Percentiles rank a stretch among this genome's conserved stretches.
Conservation (phyloP, 305 asterid species). For the Withania somnifera region DNA sequence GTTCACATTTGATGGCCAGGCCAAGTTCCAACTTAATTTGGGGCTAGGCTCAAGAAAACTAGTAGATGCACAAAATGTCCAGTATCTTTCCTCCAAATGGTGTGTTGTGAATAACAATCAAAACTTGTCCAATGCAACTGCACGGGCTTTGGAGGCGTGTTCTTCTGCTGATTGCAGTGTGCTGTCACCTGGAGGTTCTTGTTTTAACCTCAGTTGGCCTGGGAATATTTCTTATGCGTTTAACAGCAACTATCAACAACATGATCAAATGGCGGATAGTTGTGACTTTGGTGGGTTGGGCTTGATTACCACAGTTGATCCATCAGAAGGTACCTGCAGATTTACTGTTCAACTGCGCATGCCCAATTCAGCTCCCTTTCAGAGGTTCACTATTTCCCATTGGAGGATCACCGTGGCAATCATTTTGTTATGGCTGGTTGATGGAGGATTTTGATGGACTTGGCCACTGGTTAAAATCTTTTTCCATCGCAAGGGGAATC, state of each 20-base stretch:
- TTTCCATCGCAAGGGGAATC: background rate
- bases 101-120: constrained; percentile 71
- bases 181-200: constrained; percentile 49
- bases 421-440: constrained; percentile 23
- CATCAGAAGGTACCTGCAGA: constrained; percentile 55
- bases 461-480: background rate
- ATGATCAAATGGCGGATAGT: constrained; percentile 45
- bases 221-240: constrained; percentile 65
- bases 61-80: constrained; percentile 49
- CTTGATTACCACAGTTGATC: constrained; percentile 73
- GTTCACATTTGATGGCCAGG: constrained; percentile 84
- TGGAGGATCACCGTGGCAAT: constrained; percentile 19
- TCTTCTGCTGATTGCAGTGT: constrained; percentile 58
- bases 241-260: constrained; percentile 66
- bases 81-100: constrained; percentile 64
- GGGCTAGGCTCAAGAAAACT: constrained; percentile 43
- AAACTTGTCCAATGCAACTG: constrained; percentile 44
- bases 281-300: constrained; percentile 70
- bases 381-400: constrained; percentile 1
- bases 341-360: constrained; percentile 42
- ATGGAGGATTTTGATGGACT: background rate
- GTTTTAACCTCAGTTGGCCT: constrained; percentile 66
- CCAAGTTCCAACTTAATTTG: constrained; percentile 50
- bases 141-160: constrained; percentile 60
- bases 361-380: constrained; percentile 27